Conservation (phyloP, 2,329 filamentous ascomycete genomes). For the Fusarium xylarioides region DNA sequence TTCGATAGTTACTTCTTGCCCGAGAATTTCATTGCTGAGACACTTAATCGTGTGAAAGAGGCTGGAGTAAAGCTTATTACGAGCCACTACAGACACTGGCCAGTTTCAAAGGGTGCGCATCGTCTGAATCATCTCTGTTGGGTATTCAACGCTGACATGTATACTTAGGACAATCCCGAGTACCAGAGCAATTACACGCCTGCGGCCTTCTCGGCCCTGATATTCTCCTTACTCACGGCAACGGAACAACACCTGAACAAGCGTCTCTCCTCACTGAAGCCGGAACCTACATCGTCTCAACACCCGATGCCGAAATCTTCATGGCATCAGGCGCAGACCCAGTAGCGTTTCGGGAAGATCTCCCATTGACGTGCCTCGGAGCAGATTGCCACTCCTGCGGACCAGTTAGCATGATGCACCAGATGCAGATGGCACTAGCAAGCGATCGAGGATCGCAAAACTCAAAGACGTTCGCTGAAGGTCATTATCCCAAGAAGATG, state of each 20-base stretch:
- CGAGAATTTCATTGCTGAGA: background rate
- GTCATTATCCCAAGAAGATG: background rate
- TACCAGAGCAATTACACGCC: background rate
- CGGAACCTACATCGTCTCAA: constrained; percentile 2
- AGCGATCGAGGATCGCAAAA: background rate
- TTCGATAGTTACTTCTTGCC: constrained; percentile 13
- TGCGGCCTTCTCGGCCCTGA: background rate
- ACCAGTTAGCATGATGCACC: constrained; percentile 8
- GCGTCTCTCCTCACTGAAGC: background rate
- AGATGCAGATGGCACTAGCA: background rate
- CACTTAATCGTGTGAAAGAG: background rate
- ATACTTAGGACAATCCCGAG: background rate
- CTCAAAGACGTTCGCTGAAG: background rate
- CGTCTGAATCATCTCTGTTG: rapidly evolving
- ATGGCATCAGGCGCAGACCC: constrained; percentile 11
- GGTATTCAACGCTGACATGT: rapidly evolving
- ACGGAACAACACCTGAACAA: constrained; percentile 10
- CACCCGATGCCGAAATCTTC: constrained; percentile 1
- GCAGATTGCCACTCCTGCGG: constrained; percentile 9
- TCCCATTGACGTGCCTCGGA: background rate
- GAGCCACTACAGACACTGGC: constrained; percentile 14
- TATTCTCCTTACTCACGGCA: background rate
- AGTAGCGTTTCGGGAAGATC: background rate
- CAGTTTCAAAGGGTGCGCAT: background rate
- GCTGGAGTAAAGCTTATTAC: background rate